These are phyloP conservation scores for Cephaloascus fragrans DNA, from an alignment of 805 yeast genomes.

Conservation along the genomic window DNA sequence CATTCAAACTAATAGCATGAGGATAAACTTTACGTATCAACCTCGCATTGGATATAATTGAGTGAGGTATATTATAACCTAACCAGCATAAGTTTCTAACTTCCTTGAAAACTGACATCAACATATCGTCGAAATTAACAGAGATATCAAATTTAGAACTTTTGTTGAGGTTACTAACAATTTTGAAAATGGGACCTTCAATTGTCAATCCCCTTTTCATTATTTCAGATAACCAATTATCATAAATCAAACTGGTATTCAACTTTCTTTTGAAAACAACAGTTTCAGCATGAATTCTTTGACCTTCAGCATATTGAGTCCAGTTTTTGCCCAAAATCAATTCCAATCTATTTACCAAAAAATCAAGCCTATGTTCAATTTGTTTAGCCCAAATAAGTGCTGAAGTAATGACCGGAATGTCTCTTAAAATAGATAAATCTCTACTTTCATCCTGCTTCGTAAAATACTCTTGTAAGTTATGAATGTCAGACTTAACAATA, in stretches of 20 bases:
- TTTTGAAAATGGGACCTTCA: constrained; percentile 27
- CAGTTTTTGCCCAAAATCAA: constrained; percentile 51
- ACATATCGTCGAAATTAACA: constrained; percentile 42
- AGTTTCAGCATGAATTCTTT: constrained; percentile 43
- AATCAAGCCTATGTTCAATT: constrained; percentile 30
- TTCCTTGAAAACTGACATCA: constrained; percentile 39
- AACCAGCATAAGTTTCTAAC: constrained; percentile 37
- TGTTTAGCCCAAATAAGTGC: constrained; percentile 45
- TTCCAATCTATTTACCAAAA: constrained; percentile 34
- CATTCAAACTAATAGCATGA: constrained; percentile 42
- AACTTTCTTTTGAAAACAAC: constrained; percentile 33
- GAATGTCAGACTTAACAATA: constrained; percentile 38
- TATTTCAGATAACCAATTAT: constrained; percentile 36
- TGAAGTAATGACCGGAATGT: constrained; percentile 37
- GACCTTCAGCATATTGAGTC: constrained; percentile 59
- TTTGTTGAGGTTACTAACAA: constrained; percentile 13
- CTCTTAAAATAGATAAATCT: constrained; percentile 26
- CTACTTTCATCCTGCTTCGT: constrained; percentile 20
- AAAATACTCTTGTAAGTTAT: constrained; percentile 28
- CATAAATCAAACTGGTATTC: constrained; percentile 28
- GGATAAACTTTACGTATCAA: constrained; percentile 46
- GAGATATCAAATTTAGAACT: constrained; percentile 17
- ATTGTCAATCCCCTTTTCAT: constrained; percentile 7
- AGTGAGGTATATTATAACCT: constrained; percentile 49
- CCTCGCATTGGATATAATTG: constrained; percentile 34